A percentile compares a stretch with the other conserved stretches of the same genome.
Conservation (phyloP, 2,329 filamentous ascomycete species). For the Simplicillium aogashimaense region DNA sequence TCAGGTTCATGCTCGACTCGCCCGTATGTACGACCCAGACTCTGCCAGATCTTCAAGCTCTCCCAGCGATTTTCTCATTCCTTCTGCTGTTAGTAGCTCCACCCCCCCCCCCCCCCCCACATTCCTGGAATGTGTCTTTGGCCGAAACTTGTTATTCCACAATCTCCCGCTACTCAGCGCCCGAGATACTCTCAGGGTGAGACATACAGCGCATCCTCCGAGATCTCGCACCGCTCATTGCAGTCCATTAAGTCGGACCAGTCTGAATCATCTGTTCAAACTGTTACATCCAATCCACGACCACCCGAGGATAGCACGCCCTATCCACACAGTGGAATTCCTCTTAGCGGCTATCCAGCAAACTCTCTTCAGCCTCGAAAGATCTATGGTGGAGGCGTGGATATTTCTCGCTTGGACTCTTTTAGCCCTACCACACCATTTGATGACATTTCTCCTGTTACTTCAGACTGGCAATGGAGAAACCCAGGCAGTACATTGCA, state of each 20-base stretch:
- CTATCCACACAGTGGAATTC: constrained; percentile 13
- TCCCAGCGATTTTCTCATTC: constrained; percentile 14
- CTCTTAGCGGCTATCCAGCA: constrained; percentile 12
- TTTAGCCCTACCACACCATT: constrained; percentile 10
- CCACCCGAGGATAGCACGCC: constrained; percentile 20
- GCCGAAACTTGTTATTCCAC: constrained; percentile 18
- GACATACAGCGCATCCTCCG: constrained; percentile 4
- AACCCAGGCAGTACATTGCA: constrained; percentile 9
- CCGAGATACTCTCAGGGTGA: constrained; percentile 1
- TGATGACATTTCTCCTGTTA: constrained; percentile 10
- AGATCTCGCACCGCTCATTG: constrained; percentile 11
- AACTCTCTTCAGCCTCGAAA: constrained; percentile 6
- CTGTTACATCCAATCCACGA: constrained; percentile 15
- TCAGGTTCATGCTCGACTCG: no score
- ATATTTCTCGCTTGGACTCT: constrained; percentile 5
- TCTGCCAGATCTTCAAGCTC: no score
- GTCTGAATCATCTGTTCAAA: constrained; percentile 13
- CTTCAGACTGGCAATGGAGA: constrained; percentile 12
- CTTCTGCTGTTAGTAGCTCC: constrained; percentile 23
- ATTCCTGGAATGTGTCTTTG: constrained; percentile 13
- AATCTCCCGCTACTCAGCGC: constrained; percentile 10
- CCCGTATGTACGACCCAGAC: no score
- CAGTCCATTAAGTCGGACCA: constrained; percentile 10
- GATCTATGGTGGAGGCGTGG: constrained; percentile 10
- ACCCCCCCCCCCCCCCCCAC: no score